Evolutionary conservation across 768 basidiomycete genomes (phyloP).

Genomic region (Suillus paluster): DNA sequence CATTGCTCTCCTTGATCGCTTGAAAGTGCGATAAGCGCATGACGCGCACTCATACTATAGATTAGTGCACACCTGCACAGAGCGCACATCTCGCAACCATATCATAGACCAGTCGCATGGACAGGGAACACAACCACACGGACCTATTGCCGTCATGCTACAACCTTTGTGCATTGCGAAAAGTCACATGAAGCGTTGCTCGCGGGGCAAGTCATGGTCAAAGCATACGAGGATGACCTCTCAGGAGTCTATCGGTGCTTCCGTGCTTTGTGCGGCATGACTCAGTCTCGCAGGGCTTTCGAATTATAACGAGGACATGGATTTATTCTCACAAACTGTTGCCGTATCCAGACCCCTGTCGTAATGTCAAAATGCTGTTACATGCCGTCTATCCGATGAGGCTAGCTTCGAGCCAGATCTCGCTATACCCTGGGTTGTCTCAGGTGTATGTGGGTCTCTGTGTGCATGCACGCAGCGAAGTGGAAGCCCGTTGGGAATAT

Average conservation of each 20-base stretch:
- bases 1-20: background rate
- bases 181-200: background rate
- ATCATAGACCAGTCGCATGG: background rate
- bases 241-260: slow-evolving; percentile 15
- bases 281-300: background rate
- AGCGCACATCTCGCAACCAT: background rate
- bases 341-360: background rate
- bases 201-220: slow-evolving; percentile 2
- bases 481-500: slow-evolving; percentile 5
- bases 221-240: slow-evolving; percentile 11
- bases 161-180: background rate
- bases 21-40: background rate
- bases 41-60: background rate
- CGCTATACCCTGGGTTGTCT: background rate
- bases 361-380: background rate
- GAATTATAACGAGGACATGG: background rate
- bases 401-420: slow-evolving; percentile 10
- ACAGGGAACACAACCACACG: background rate
- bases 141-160: too few species aligned
- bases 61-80: background rate
- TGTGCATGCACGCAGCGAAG: slow-evolving; percentile 11
- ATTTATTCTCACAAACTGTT: background rate
- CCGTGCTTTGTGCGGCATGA: slow-evolving; percentile 12
- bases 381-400: background rate
- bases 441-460: slow-evolving; percentile 1